phyloP scores from a whole-genome alignment of 2,329 filamentous ascomycete species.

The Exserohilum turcica region DNA sequence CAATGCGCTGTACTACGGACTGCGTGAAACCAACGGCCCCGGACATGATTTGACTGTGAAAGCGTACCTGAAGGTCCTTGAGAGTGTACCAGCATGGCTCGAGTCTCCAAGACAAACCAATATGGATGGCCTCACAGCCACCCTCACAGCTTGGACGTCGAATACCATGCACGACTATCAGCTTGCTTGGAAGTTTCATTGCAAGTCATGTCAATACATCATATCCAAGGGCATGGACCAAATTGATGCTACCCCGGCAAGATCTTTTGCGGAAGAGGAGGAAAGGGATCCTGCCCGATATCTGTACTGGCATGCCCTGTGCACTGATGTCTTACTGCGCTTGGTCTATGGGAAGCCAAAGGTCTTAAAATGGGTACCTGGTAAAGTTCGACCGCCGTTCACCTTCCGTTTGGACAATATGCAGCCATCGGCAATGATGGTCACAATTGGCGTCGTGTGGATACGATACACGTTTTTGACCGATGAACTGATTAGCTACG shows the following conservation, averaged over 20 bases:
- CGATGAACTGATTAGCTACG: conserved; percentile 24
- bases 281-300: conserved; percentile 19
- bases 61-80: conserved; percentile 35
- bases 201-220: conserved; percentile 32
- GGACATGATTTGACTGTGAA: conserved; percentile 18
- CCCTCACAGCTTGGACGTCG: conserved; percentile 30
- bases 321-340: conserved; percentile 34
- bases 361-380: conserved; percentile 24
- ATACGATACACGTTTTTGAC: conserved; percentile 27
- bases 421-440: conserved; percentile 22
- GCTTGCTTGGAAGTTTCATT: conserved; percentile 38
- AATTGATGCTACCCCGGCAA: conserved; percentile 27
- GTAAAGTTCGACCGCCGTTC: conserved; percentile 27
- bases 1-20: conserved; percentile 34
- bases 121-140: conserved; percentile 30
- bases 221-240: conserved; percentile 27
- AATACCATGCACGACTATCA: conserved; percentile 37
- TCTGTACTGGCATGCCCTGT: conserved; percentile 33
- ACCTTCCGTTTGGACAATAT: conserved; percentile 24
- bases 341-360: conserved; percentile 36
- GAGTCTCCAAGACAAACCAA: conserved; percentile 16
- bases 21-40: conserved; percentile 22
- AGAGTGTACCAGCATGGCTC: conserved; percentile 37
- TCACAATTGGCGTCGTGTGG: conserved; percentile 28
- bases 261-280: conserved; percentile 30